phyloP scores from a whole-genome alignment of 1,284 basidiomycete species.

The Ceratobasidium sp. region DNA sequence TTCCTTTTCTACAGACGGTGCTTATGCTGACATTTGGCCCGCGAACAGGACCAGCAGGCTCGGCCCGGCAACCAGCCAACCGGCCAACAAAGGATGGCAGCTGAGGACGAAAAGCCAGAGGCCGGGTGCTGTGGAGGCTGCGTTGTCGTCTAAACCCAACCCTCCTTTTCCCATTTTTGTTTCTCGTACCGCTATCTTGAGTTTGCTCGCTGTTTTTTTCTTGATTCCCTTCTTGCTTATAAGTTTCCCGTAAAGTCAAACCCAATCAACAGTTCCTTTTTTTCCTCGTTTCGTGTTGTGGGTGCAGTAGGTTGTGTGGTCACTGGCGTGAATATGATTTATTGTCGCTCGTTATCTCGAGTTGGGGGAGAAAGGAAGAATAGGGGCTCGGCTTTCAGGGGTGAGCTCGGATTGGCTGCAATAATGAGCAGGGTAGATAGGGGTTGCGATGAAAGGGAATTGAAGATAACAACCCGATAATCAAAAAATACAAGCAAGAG shows the following conservation, averaged over 20 bases:
- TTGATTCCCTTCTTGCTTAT: neutral
- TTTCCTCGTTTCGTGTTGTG: neutral
- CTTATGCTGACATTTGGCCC: neutral
- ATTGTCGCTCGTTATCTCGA: slow-evolving; percentile 6
- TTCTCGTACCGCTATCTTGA: slow-evolving; percentile 21
- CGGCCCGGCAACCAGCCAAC: slow-evolving; percentile 18
- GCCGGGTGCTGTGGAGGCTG: slow-evolving; percentile 76
- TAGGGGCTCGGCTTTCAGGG: neutral
- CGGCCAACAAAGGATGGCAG: slow-evolving; percentile 48
- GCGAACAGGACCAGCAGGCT: slow-evolving; percentile 17
- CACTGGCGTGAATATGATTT: neutral
- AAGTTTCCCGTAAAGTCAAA: slow-evolving; percentile 18
- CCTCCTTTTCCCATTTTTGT: neutral
- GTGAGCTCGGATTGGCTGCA: too few species aligned
- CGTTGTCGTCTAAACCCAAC: slow-evolving; percentile 63
- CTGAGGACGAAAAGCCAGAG: slow-evolving; percentile 53
- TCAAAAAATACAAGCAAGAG: neutral
- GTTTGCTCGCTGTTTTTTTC: neutral
- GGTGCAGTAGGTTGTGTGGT: neutral
- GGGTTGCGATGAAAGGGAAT: too few species aligned
- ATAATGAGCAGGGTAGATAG: neutral
- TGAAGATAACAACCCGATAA: too few species aligned
- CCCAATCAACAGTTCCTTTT: slow-evolving; percentile 15
- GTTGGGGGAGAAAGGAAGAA: neutral
- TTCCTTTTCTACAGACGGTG: neutral